Evolutionary conservation across 805 yeast genomes (phyloP), one percentile per base, ranked within the genome.

Genomic region (Spathaspora arborariae): DNA sequence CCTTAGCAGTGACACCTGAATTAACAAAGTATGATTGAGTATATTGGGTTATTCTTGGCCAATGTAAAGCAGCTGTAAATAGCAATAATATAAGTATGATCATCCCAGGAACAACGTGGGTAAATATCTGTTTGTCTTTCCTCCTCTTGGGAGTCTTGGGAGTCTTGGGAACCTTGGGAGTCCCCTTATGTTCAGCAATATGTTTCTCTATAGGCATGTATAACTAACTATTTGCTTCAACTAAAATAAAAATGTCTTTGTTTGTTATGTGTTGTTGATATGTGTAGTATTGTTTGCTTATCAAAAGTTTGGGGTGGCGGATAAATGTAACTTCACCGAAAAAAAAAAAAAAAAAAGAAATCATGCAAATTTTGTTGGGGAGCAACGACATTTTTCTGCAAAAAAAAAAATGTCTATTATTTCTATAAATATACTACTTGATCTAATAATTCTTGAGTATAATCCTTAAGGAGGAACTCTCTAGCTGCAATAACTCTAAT

Each of bases 401-500:
- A 27, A 4, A 27, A 30, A 30, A 30, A 30, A 30, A 30, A 30
- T 30, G 15, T 30, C 15, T 30, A 30, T 30, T 37, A 35, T 35
- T 21, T 15, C 37, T 46, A 21, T 13, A 45, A 33, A 42, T 49
- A 49, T 5, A 41, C 44, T 3, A 45, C 51, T 6, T 39, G 24
- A 13, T 46, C 41, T 27, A 46, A 35, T 18, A 46, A 36, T 18
- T 52, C 60, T 5, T 21, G 45, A 1, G 43, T 42, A 19, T 49
- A 20, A 20, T 50, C 53, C 36, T 58, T 55, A 7, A 59, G 51
- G 22, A 69, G 55, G 11, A 51, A 42, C 5, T 60, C 49, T 34
- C 68, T 54, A 70, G 68, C 74, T n/a, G 62, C 53, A 4, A 71
- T 60, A n/a, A 71, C 51, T 16, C 64, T 55, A 20, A 71, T 60